Evolutionary conservation across 75 land plant genomes (phyloP), one percentile per base, ranked within the genome.

Genomic region (Picea glauca): DNA sequence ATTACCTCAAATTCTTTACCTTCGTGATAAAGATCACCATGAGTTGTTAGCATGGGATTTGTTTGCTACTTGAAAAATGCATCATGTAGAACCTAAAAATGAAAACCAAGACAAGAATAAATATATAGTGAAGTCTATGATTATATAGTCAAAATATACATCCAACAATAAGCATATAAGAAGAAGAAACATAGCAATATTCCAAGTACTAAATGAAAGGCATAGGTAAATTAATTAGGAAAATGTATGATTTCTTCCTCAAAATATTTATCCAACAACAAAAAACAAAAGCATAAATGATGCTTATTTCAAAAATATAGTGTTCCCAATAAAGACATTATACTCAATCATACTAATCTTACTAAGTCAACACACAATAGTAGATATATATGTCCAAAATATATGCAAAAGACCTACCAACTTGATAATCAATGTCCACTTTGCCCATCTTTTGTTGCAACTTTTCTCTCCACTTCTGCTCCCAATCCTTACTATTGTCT

Each of bases 381-480:
- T 14, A 67, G 7, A 81, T 13, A 5, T 13, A 67, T 57, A 43
- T 38, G 50, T 38, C 3, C 76, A 68, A 23, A 60, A 17, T 38
- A 40, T 43, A 7, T 62, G 18, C 13, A 23, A 58, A 20, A 26
- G 26, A 26, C 26, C 26, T 26, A 26, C 26, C 26, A 26, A 26
- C 26, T 26, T 97, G 99, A 85, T 97, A 97, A 77, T 97, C 99
- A 79, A 97, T 97, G 64, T 94, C 98, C 95, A 95, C 94, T 77
- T 97, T 97, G 32, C 98, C 99, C 93, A 94, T 91, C 80, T 97
- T 97, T 30, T 98, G 99, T 76, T 97, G 99, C 98, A 97, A 93
- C n/a, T 92, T 85, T 72, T 94, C 98, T 26, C 98, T 91, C 75
- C 94, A 98, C 86, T 94, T 94, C 76, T 97, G 98, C 81, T 97